Evolutionary conservation across 2,329 filamentous ascomycete species (phyloP).

Genomic region (Fusarium sp.): DNA sequence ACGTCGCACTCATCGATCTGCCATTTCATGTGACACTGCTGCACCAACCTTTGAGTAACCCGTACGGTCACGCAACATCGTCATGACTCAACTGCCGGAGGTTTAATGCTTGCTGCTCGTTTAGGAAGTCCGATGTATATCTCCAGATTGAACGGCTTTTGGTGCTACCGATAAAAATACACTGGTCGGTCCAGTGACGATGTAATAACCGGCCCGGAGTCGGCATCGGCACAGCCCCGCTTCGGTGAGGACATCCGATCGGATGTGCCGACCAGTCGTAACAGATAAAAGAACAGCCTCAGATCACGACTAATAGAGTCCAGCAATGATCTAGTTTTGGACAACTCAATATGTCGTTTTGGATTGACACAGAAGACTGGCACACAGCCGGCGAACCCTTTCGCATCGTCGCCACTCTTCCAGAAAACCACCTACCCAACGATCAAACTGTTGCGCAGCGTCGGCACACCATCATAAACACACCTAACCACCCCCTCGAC

Average conservation of each 20-base stretch:
- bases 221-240: neutral
- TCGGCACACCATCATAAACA: slow-evolving; percentile 1
- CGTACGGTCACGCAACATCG: neutral
- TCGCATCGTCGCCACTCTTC: slow-evolving; percentile 39
- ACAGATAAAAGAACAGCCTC: neutral
- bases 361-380: slow-evolving; percentile 47
- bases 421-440: neutral
- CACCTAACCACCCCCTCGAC: slow-evolving; percentile 17
- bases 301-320: neutral
- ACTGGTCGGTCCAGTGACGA: neutral
- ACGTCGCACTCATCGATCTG: slow-evolving; percentile 19
- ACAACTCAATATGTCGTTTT: slow-evolving; percentile 25
- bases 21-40: neutral
- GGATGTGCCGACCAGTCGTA: neutral
- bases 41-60: neutral
- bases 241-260: slow-evolving; percentile 8
- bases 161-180: neutral
- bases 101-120: slow-evolving; percentile 6
- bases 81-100: slow-evolving; percentile 28
- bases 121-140: neutral
- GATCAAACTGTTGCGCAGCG: slow-evolving; percentile 21
- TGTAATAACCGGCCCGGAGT: neutral
- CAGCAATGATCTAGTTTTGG: no score
- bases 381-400: slow-evolving; percentile 48
- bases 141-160: neutral